Conservation (phyloP, 208 protist genomes). For the Acanthamoeba castellanii region DNA sequence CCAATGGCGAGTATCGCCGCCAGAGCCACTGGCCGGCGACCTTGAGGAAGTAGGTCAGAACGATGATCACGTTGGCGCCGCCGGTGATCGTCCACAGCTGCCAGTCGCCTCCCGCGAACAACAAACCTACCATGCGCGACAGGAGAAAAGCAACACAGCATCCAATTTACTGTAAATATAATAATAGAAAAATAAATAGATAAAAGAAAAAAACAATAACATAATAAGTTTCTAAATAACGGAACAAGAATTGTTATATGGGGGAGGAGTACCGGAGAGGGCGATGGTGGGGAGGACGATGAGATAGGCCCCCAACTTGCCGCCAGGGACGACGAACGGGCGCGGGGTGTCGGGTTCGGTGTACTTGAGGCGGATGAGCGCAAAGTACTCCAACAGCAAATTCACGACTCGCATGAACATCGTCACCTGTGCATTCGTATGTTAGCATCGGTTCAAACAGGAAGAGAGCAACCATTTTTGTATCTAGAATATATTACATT, state of each 20-base stretch:
- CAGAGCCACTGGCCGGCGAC: not conserved
- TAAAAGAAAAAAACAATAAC: not conserved
- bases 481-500: no score
- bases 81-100: slow-evolving; percentile 29
- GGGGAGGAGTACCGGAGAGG: not conserved
- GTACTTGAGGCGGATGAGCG: slow-evolving; percentile 46
- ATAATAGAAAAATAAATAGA: not conserved
- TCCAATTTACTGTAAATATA: no score
- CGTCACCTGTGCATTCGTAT: slow-evolving; percentile 15
- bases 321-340: slow-evolving; percentile 11
- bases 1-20: not conserved
- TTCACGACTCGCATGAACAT: slow-evolving; percentile 67
- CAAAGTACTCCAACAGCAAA: slow-evolving; percentile 10
- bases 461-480: no score
- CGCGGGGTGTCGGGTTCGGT: slow-evolving; percentile 38
- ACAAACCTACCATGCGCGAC: not conserved
- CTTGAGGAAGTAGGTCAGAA: not conserved
- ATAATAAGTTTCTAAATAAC: not conserved
- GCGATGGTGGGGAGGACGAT: not conserved
- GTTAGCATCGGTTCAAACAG: no score
- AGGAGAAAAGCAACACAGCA: not conserved
- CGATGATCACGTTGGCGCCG: not conserved
- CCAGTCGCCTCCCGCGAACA: slow-evolving; percentile 13
- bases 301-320: not conserved
- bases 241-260: no score